A percentile compares a stretch with the other conserved stretches of the same genome.
phyloP scores from a whole-genome alignment of 2,329 filamentous ascomycete species.

The Aspergillus felis region DNA sequence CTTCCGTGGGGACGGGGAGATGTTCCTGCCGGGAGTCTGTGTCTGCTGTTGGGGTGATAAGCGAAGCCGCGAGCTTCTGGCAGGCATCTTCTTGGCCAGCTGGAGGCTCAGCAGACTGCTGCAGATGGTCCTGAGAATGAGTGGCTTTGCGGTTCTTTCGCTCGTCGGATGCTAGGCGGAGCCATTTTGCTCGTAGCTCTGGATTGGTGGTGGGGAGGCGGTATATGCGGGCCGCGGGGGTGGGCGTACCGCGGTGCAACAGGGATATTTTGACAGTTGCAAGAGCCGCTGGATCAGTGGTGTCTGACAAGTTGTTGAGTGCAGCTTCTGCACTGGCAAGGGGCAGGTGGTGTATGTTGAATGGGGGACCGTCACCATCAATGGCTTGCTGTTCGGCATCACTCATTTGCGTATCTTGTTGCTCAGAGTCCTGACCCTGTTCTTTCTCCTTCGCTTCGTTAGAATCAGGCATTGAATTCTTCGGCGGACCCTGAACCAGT shows the following conservation, averaged over 20 bases:
- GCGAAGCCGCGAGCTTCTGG: slow-evolving; percentile 27
- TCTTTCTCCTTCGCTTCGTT: background rate
- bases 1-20: slow-evolving; percentile 62
- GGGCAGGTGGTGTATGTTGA: slow-evolving; percentile 38
- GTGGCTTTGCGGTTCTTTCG: background rate
- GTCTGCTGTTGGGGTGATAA: slow-evolving; percentile 41
- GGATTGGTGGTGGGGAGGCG: slow-evolving; percentile 61
- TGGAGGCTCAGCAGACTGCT: slow-evolving; percentile 2
- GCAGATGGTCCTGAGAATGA: background rate
- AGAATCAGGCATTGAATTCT: background rate
- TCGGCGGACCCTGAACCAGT: slow-evolving; percentile 48
- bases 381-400: slow-evolving; percentile 10
- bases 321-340: slow-evolving; percentile 30
- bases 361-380: slow-evolving; percentile 20
- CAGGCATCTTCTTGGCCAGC: slow-evolving; percentile 17
- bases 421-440: slow-evolving; percentile 5
- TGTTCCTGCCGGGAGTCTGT: slow-evolving; percentile 32
- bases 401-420: slow-evolving; percentile 10
- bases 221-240: slow-evolving; percentile 76
- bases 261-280: slow-evolving; percentile 66
- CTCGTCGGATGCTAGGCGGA: slow-evolving; percentile 50
- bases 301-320: slow-evolving; percentile 18
- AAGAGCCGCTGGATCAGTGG: slow-evolving; percentile 33
- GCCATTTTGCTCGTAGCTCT: slow-evolving; percentile 67
- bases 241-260: slow-evolving; percentile 65